Percentiles rank a stretch among this genome's conserved stretches.
Conservation (phyloP, 2,329 filamentous ascomycete species). For the Huntiella moniliformis region DNA sequence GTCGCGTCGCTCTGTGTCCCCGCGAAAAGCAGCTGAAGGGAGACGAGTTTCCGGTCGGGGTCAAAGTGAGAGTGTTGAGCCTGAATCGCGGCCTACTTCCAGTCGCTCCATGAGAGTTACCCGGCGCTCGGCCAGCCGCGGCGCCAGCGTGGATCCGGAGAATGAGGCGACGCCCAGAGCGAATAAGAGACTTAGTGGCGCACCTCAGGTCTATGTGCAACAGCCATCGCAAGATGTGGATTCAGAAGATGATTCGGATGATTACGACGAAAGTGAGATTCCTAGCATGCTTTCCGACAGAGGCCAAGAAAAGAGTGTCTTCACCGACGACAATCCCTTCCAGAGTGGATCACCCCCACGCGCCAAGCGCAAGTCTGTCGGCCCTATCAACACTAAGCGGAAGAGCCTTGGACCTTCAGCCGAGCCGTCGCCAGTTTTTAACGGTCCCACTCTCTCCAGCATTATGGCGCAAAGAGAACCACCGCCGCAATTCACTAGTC, state of each 20-base stretch:
- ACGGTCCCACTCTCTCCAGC: slow-evolving; percentile 10
- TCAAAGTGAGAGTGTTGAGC: slow-evolving; percentile 24
- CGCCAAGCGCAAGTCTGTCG: slow-evolving; percentile 30
- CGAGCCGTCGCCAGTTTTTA: slow-evolving; percentile 21
- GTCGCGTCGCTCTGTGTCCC: slow-evolving; percentile 33
- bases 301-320: slow-evolving; percentile 42
- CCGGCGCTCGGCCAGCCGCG: slow-evolving; percentile 9
- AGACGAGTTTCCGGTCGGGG: slow-evolving; percentile 22
- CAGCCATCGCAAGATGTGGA: slow-evolving; percentile 5
- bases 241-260: neutral
- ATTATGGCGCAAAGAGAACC: slow-evolving; percentile 11
- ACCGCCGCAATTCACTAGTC: neutral
- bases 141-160: slow-evolving; percentile 28
- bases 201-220: slow-evolving; percentile 9
- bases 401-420: slow-evolving; percentile 13
- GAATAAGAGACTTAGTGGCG: slow-evolving; percentile 8
- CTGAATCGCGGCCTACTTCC: slow-evolving; percentile 3
- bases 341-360: slow-evolving; percentile 58
- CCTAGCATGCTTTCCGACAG: slow-evolving; percentile 19
- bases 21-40: slow-evolving; percentile 25
- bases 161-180: slow-evolving; percentile 19
- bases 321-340: slow-evolving; percentile 83
- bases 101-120: slow-evolving; percentile 4
- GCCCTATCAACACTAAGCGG: slow-evolving; percentile 21
- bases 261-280: slow-evolving; percentile 14